Base-by-base conservation (phyloP, 495 filamentous ascomycete species). In the Podospora comata region DNA sequence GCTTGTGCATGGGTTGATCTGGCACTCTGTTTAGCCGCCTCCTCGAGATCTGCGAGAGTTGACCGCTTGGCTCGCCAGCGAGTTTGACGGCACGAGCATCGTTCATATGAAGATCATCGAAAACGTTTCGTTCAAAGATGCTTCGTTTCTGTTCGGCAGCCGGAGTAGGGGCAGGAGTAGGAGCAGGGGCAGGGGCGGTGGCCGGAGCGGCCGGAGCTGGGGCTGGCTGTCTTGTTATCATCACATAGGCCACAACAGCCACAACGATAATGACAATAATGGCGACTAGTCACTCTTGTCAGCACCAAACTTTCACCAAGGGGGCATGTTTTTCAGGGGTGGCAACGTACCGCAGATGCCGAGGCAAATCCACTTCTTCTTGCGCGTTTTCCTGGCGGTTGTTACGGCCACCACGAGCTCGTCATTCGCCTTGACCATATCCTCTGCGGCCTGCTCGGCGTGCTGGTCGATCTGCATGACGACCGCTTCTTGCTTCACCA, bases 291-390 rank as follows among this genome's bases (percentile, higher is more conserved):
- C 15, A 48, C 3, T 48, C 39, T 11, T 13, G 15, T 48, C 9
- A 48, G 39, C 13, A 13, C 39, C 3, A 48, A 13, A 16, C 9
- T 16, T 1, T 11, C 9, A 48, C 19, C n/a, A 26, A 66, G 9
- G 9, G 13, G 19, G 2, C 7, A 48, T 11, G 7, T 6, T 48
- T 13, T 48, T 48, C 2, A 3, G 39, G 15, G 39, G 13, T 1
- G 18, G 32, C 66, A 60, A 92, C 90, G 81, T 87, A 94, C 91
- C 82, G 70, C 85, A 75, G 71, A 98, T 91, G 72, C 90, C 86
- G 75, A 97, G 78, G 79, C 93, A 97, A 75, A 92, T 94, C 95
- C 95, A 99, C 91, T 98, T 99, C 93, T 96, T 97, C 82, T 88
- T 91, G 69, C 92, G 86, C 48, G 90, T 88, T 63, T 85, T 85